Evolutionary conservation across 306 rosid genomes (phyloP).

Genomic region (Lablab purpureus): DNA sequence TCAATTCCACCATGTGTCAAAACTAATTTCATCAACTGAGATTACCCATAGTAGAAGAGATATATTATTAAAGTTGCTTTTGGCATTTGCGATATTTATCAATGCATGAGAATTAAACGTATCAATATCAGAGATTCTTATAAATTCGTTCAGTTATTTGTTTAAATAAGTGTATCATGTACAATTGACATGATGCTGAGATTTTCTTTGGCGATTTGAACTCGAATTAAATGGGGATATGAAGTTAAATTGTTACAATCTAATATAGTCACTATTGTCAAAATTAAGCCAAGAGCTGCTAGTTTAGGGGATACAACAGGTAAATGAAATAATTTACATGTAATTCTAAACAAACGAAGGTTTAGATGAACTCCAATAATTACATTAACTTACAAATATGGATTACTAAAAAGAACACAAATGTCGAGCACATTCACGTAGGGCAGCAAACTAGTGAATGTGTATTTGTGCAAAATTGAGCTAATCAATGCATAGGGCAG

Average conservation of each 20-base stretch:
- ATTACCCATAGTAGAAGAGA: too few species aligned
- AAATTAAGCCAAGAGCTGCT: slow-evolving; percentile 30
- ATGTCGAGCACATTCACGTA: slow-evolving; percentile 60
- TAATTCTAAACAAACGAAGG: slow-evolving; percentile 41
- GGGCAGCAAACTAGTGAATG: slow-evolving; percentile 64
- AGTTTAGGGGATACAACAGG: slow-evolving; percentile 32
- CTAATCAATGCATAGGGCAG: slow-evolving; percentile 59
- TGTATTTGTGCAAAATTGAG: slow-evolving; percentile 74
- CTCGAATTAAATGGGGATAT: not conserved
- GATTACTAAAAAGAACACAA: slow-evolving; percentile 63
- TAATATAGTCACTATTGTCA: slow-evolving; percentile 28
- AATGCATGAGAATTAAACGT: too few species aligned
- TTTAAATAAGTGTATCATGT: too few species aligned
- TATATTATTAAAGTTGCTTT: not conserved
- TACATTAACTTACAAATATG: slow-evolving; percentile 75
- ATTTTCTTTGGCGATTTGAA: too few species aligned
- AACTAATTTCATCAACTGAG: too few species aligned
- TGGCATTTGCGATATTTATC: not conserved
- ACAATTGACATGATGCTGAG: too few species aligned
- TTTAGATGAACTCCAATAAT: slow-evolving; percentile 63
- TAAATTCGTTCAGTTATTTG: too few species aligned
- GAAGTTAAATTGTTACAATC: slow-evolving; percentile 10
- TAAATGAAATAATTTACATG: slow-evolving; percentile 54
- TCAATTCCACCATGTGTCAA: too few species aligned
- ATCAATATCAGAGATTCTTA: too few species aligned